Percentiles rank a stretch among this genome's conserved stretches.
Evolutionary conservation across 495 filamentous ascomycete genomes (phyloP).

Genomic region (Xylaria flabelliformis): DNA sequence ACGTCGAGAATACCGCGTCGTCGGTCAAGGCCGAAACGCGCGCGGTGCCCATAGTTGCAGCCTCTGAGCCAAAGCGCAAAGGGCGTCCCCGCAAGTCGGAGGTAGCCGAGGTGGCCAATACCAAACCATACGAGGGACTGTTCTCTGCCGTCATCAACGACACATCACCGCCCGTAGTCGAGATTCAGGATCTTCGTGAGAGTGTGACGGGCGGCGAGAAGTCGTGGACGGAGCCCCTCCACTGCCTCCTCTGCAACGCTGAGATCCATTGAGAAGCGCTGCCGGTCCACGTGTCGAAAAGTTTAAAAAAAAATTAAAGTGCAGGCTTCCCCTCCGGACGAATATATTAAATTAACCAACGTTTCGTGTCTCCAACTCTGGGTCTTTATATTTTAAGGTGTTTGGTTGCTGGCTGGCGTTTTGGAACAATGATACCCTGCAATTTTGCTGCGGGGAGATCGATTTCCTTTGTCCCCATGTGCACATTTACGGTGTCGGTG

Average conservation of each 20-base stretch:
- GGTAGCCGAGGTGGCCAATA: slow-evolving; percentile 37
- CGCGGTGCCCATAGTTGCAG: slow-evolving; percentile 24
- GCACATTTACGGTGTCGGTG: background rate
- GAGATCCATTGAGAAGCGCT: slow-evolving; percentile 42
- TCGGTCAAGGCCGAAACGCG: slow-evolving; percentile 30
- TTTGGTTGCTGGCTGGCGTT: slow-evolving; percentile 34
- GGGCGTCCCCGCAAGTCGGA: slow-evolving; percentile 42
- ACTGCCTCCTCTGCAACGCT: slow-evolving; percentile 50
- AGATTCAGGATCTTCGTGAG: slow-evolving; percentile 52
- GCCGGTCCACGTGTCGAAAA: background rate
- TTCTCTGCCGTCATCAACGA: slow-evolving; percentile 51
- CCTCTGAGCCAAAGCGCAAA: slow-evolving; percentile 36
- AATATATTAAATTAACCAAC: background rate
- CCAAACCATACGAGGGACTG: slow-evolving; percentile 51
- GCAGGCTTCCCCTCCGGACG: background rate
- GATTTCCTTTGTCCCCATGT: slow-evolving; percentile 1
- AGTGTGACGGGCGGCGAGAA: slow-evolving; percentile 51
- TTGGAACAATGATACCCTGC: slow-evolving; percentile 37
- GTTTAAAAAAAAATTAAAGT: background rate
- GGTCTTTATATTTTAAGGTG: slow-evolving; percentile 25
- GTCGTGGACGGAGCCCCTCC: slow-evolving; percentile 53
- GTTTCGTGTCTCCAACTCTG: background rate
- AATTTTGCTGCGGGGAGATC: slow-evolving; percentile 33
- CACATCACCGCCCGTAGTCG: slow-evolving; percentile 43
- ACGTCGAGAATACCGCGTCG: slow-evolving; percentile 29